These are phyloP conservation scores for Nissolia schottii DNA, from an alignment of 306 rosid genomes.

Conservation along the genomic window DNA sequence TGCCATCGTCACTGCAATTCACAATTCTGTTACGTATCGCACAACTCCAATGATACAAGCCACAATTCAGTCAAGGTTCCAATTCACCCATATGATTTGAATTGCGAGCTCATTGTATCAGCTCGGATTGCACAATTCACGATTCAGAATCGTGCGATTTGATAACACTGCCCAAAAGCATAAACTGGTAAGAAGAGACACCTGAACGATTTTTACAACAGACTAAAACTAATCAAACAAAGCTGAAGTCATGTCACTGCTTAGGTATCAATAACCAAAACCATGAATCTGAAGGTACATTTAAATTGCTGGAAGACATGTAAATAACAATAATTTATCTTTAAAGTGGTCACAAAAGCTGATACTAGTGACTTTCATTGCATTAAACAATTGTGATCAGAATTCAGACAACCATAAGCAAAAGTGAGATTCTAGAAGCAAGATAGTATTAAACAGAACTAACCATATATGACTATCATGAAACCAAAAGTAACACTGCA, in stretches of 20 bases:
- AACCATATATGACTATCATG: not conserved
- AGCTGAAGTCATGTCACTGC: not conserved
- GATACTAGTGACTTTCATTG: constrained; percentile 3
- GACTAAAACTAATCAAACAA: not conserved
- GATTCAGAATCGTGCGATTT: too few species aligned
- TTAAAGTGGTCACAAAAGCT: not conserved
- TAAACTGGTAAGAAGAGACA: not conserved
- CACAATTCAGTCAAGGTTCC: too few species aligned
- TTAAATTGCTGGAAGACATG: not conserved
- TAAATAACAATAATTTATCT: not conserved
- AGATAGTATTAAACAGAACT: not conserved
- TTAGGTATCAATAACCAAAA: not conserved
- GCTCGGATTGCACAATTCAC: too few species aligned
- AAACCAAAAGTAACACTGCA: not conserved
- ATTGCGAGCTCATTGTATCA: too few species aligned
- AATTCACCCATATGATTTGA: too few species aligned
- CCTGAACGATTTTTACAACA: not conserved
- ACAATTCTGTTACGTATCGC: too few species aligned
- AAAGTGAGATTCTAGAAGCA: constrained; percentile 1
- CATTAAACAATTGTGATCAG: not conserved
- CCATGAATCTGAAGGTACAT: too few species aligned
- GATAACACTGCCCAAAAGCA: too few species aligned
- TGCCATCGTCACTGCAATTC: too few species aligned
- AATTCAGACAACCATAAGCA: not conserved
- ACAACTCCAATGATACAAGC: too few species aligned